phyloP scores from a whole-genome alignment of 768 basidiomycete genomes.

The Phaffia australis region DNA sequence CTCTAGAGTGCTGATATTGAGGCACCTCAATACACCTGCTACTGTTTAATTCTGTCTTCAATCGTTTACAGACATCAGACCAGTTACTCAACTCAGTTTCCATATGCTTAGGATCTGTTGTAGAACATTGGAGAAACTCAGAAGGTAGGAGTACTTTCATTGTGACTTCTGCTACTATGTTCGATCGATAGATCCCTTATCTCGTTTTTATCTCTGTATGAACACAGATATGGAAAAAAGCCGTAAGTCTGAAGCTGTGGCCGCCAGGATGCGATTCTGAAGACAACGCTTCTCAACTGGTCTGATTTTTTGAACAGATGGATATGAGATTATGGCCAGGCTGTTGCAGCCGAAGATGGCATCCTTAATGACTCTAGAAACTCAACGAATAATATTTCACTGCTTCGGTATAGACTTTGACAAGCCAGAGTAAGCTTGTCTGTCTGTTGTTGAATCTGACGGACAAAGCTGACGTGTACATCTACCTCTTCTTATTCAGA shows the following conservation, averaged over 20 bases:
- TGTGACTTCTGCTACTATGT: neutral
- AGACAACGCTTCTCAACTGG: neutral
- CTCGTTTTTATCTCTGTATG: neutral
- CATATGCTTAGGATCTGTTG: constrained; percentile 63
- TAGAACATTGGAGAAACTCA: constrained; percentile 81
- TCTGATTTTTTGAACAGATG: constrained; percentile 45
- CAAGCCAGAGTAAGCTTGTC: constrained; percentile 56
- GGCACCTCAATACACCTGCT: too few relatives aligned
- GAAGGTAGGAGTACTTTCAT: constrained; percentile 41
- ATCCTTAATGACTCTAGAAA: constrained; percentile 62
- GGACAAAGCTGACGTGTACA: neutral
- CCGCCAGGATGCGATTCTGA: neutral
- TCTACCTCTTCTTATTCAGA: constrained; percentile 39
- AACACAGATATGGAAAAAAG: constrained; percentile 69
- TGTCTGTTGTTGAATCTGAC: neutral
- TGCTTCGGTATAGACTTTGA: constrained; percentile 77
- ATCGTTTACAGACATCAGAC: constrained; percentile 50
- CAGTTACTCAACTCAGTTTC: constrained; percentile 63
- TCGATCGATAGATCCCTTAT: neutral
- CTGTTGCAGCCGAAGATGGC: constrained; percentile 59
- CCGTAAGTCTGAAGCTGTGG: constrained; percentile 44
- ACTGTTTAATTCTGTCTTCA: neutral
- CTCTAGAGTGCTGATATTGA: too few relatives aligned
- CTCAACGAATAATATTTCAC: constrained; percentile 72
- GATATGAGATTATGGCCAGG: constrained; percentile 73